phyloP scores from a whole-genome alignment of 2,329 filamentous ascomycete genomes.

The Fusarium fracticaudum region DNA sequence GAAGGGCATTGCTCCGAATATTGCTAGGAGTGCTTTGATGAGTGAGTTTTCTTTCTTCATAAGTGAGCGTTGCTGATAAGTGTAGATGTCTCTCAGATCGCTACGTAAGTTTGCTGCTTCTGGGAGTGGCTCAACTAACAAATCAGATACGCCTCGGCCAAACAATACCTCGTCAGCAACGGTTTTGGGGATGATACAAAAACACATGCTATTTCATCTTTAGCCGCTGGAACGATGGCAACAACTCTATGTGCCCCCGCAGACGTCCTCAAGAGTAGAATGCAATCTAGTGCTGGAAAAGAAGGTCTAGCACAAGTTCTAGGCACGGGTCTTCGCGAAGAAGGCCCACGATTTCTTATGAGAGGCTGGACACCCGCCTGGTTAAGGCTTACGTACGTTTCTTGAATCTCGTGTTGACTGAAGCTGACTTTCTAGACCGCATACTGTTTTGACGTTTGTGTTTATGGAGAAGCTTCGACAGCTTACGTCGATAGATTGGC shows the following conservation, averaged over 20 bases:
- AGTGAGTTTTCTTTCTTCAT: slow-evolving; percentile 42
- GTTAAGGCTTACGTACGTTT: slow-evolving; percentile 53
- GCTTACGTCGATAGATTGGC: slow-evolving; percentile 42
- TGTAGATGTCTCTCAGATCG: slow-evolving; percentile 55
- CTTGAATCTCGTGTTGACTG: rapidly evolving
- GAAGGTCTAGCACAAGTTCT: slow-evolving; percentile 50
- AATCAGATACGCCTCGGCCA: slow-evolving; percentile 48
- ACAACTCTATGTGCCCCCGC: slow-evolving; percentile 57
- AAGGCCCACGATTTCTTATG: slow-evolving; percentile 55
- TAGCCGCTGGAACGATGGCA: slow-evolving; percentile 56
- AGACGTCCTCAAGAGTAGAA: slow-evolving; percentile 56
- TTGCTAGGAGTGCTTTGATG: slow-evolving; percentile 56
- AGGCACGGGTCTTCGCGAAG: slow-evolving; percentile 47
- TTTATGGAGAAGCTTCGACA: slow-evolving; percentile 57
- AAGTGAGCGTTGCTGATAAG: slow-evolving; percentile 9
- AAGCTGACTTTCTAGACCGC: slow-evolving; percentile 46
- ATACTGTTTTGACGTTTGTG: slow-evolving; percentile 57
- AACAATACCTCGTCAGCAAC: slow-evolving; percentile 44
- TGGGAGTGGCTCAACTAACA: neutral
- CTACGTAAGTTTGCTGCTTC: slow-evolving; percentile 46
- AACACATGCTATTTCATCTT: slow-evolving; percentile 53
- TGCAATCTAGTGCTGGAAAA: slow-evolving; percentile 47
- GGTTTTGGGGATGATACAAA: slow-evolving; percentile 50
- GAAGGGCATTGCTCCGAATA: slow-evolving; percentile 52
- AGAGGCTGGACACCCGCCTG: slow-evolving; percentile 58